Conservation (phyloP, 805 yeast genomes). For the Kockiozyma suomiensis region DNA sequence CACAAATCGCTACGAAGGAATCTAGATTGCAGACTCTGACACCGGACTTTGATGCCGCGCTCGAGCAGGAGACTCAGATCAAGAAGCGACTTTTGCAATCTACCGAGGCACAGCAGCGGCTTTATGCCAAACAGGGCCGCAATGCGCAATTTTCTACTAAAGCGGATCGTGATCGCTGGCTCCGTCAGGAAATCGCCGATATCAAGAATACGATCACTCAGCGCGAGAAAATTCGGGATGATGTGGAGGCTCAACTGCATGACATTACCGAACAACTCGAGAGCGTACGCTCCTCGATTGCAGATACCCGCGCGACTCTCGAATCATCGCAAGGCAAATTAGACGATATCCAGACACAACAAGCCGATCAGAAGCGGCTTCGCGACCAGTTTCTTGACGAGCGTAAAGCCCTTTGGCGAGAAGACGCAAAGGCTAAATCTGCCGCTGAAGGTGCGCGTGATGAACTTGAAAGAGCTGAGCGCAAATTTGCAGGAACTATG, state of each 20-base stretch:
- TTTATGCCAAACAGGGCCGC: conserved; percentile 74
- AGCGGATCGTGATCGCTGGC: conserved; percentile 69
- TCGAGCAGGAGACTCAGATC: conserved; percentile 22
- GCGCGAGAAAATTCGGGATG: conserved; percentile 39
- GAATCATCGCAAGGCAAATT: conserved; percentile 35
- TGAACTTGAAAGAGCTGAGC: conserved; percentile 60
- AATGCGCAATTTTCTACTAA: conserved; percentile 58
- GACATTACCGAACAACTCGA: conserved; percentile 10
- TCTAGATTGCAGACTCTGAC: conserved; percentile 13
- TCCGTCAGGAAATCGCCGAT: conserved; percentile 53
- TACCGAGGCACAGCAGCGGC: conserved; percentile 36
- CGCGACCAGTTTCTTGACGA: conserved; percentile 56
- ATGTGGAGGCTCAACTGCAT: conserved; percentile 35
- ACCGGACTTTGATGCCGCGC: conserved; percentile 25
- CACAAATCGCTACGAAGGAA: conserved; percentile 18
- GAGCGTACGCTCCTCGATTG: conserved; percentile 28
- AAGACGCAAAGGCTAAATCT: conserved; percentile 67
- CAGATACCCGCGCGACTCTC: conserved; percentile 20
- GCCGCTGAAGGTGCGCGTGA: conserved; percentile 56
- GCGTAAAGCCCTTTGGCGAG: conserved; percentile 76
- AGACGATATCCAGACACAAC: conserved; percentile 24
- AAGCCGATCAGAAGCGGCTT: conserved; percentile 25
- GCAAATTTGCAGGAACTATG: conserved; percentile 70
- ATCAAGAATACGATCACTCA: conserved; percentile 42
- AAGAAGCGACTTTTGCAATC: conserved; percentile 29